These are phyloP conservation scores for Cymodocea nodosa DNA, from an alignment of 116 monocot genomes.

Conservation along the genomic window DNA sequence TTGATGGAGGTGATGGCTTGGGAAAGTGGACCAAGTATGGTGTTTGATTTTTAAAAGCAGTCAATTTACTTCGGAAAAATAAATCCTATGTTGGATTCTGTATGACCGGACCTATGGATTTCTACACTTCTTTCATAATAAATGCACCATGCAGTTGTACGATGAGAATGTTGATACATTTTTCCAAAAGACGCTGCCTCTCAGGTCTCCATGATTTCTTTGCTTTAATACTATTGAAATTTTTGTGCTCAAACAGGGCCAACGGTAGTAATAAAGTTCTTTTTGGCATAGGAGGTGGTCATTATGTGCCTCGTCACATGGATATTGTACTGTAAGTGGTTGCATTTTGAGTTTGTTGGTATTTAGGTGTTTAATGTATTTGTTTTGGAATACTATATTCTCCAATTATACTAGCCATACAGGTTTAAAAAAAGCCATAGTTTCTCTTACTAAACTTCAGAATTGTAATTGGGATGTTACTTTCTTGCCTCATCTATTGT, in stretches of 20 bases:
- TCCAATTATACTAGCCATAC: no score
- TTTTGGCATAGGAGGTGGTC: constrained; percentile 87
- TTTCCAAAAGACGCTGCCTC: background rate
- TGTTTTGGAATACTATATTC: no score
- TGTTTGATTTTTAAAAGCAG: background rate
- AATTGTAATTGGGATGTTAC: background rate
- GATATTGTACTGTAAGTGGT: constrained; percentile 62
- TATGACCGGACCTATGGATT: background rate
- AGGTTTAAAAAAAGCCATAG: no score
- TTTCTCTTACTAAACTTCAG: no score
- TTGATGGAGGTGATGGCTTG: constrained; percentile 51
- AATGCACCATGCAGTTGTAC: no score
- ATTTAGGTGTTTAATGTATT: no score
- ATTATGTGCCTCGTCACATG: constrained; percentile 93
- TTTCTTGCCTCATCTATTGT: background rate
- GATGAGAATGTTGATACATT: background rate
- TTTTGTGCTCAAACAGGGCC: constrained; percentile 19
- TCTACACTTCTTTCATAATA: no score
- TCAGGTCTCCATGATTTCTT: background rate
- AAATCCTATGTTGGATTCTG: background rate
- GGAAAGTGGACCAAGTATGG: constrained; percentile 68
- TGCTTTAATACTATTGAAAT: background rate
- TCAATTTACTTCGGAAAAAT: background rate
- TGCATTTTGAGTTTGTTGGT: background rate
- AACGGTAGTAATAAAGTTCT: constrained; percentile 50